Conservation (phyloP, 768 basidiomycete species). For the Ephemerocybe angulata region DNA sequence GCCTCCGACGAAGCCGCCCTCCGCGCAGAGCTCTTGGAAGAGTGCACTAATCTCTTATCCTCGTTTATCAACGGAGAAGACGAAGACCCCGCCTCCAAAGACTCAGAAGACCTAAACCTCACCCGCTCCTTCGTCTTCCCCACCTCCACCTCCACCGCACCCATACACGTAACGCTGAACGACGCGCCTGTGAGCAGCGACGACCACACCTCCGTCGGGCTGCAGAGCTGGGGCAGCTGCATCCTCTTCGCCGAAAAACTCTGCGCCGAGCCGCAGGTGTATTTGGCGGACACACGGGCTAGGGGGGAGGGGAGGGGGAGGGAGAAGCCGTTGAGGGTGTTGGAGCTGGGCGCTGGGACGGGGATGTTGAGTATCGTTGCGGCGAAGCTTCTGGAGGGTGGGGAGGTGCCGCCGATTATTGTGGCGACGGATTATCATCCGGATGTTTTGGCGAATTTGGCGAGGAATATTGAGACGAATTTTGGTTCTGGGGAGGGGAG, state of each 20-base stretch:
- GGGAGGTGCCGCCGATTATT: constrained; percentile 30
- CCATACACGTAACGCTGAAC: constrained; percentile 49
- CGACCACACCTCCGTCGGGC: constrained; percentile 76
- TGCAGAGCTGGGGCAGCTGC: constrained; percentile 83
- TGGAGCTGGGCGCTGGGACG: constrained; percentile 86
- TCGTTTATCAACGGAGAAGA: constrained; percentile 43
- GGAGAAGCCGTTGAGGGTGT: constrained; percentile 37
- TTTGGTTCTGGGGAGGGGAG: constrained; percentile 17
- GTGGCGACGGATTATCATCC: constrained; percentile 79
- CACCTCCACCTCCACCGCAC: constrained; percentile 25
- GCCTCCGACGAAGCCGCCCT: constrained; percentile 23
- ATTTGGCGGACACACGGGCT: constrained; percentile 19
- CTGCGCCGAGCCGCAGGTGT: constrained; percentile 42
- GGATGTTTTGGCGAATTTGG: constrained; percentile 67
- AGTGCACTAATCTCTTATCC: constrained; percentile 56
- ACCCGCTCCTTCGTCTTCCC: constrained; percentile 53
- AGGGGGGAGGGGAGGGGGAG: not conserved
- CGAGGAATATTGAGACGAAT: constrained; percentile 56
- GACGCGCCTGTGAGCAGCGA: constrained; percentile 60
- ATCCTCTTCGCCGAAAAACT: constrained; percentile 68
- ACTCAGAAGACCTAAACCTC: constrained; percentile 43
- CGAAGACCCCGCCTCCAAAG: constrained; percentile 33
- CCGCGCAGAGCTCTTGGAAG: constrained; percentile 47
- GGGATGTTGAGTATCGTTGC: constrained; percentile 74
- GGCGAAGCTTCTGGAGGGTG: constrained; percentile 36